Evolutionary conservation across 164 flowering plant genomes (phyloP), one percentile per base, ranked within the genome.

Genomic region (Cinnamomum micranthum): DNA sequence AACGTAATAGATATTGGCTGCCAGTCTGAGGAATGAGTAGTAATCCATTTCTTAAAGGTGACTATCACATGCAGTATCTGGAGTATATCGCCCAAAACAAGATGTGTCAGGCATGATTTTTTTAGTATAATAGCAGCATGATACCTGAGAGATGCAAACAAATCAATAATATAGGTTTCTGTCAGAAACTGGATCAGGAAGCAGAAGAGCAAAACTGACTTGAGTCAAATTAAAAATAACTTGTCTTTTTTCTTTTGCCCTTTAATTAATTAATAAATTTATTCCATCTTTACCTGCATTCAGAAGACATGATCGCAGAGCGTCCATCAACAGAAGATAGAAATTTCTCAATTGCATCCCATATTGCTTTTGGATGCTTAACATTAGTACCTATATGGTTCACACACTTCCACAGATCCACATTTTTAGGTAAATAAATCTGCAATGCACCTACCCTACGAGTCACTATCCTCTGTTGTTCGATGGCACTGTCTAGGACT

Each of bases 1-100:
- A 88, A 75, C 70, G 79, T 82, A 81, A 95, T 78, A 59, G 60
- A 80, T 80, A 95, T 62, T 65, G 98, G 97, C 74, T 89, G 88
- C 97, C 97, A 95, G 79, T 97, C 97, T 12, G 88, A 84, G n/a
- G 82, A 87, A 82, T 85, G 87, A 74, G 79, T 83, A 55, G 74
- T 55, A 58, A 95, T 87, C 98, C 98, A 95, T 80, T 80, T 87
- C 78, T 87, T 93, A 72, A 71, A 2, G 41, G 78, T 71, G 60
- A 84, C 78, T 70, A 85, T 74, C 88, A 90, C 81, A 76, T 88
- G 83, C 84, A 95, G 76, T 67, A 95, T 84, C 85, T 90, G 91
- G 51, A 93, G 87, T 41, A 90, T 78, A 24, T 95, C 88, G 68
- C 97, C 97, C 79, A 95, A 79, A 74, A 85, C 77, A 79, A 81